Conservation (phyloP, 2,329 filamentous ascomycete species). For the Aspergillus flavus region DNA sequence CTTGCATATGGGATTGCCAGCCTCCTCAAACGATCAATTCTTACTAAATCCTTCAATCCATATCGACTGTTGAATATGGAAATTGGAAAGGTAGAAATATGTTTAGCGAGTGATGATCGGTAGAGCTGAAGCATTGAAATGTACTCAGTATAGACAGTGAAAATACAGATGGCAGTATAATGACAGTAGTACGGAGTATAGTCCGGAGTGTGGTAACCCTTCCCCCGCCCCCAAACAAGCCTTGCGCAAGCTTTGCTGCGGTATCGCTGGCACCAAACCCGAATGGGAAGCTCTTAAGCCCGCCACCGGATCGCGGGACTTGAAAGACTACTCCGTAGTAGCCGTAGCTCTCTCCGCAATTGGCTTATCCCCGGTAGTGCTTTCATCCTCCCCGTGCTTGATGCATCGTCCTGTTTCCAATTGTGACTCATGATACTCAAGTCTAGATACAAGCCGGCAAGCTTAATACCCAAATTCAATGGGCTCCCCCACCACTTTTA, state of each 20-base stretch:
- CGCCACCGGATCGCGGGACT: not conserved
- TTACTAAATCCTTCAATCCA: no score
- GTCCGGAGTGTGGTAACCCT: not conserved
- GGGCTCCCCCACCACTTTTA: not conserved
- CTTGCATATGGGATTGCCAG: not conserved
- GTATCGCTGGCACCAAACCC: not conserved
- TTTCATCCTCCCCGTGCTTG: not conserved
- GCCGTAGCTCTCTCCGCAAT: not conserved
- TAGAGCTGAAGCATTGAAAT: no score
- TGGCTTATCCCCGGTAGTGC: not conserved
- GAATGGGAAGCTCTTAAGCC: not conserved
- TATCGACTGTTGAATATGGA: no score
- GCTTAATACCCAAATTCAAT: not conserved
- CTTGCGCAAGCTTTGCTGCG: conserved; percentile 3
- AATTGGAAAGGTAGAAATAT: no score
- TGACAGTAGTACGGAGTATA: not conserved
- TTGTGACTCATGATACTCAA: not conserved
- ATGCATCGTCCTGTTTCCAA: not conserved
- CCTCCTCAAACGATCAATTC: not conserved
- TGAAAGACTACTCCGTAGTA: not conserved
- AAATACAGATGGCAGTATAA: no score
- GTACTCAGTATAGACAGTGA: no score
- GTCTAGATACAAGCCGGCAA: not conserved
- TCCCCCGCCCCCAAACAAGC: conserved; percentile 17
- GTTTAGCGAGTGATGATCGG: no score